Evolutionary conservation across 441 rosid species (phyloP), one percentile per base, ranked within the genome.

Genomic region (Aleurites moluccanus): DNA sequence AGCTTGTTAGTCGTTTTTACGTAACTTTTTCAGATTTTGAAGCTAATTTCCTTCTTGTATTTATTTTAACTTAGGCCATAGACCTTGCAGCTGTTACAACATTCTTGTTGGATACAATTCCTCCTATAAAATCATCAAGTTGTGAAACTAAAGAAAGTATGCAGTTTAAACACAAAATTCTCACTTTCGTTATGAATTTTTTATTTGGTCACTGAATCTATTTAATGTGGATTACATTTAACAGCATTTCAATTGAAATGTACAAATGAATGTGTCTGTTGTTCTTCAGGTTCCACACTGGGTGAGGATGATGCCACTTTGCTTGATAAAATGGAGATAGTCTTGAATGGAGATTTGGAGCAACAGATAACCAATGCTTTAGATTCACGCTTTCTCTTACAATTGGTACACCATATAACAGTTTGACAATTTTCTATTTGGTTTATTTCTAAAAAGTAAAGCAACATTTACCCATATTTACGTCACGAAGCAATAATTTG

Each of bases 381-480:
- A 71, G 89, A 89, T 81, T 86, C 99, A 45, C 88, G 89, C 60
- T 96, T 96, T 82, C 93, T 96, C 71, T 82, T 90, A 86, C 99
- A 94, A 83, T 84, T 96, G 94, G 99, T 96, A 88, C 73, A 86
- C 75, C 14, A 14, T 59, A 14, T 6, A 52, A 11, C 70, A 69
- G 70, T 49, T 84, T 80, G 73, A 73, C 47, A 56, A 52, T 64
- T 75, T 62, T 64, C 75, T 64, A 28, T 45, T 74, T 76, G 81
- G 21, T 50, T 21, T 83, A 14, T 62, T 49, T 78, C 63, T 77
- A 72, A 53, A 60, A 64, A 53, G 69, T 68, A 69, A 67, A 60
- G 70, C 42, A 64, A 50, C 74, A 10, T 56, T 73, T 67, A 64
- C 75, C 72, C 21, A 63, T 40, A 62, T 77, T 44, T 15, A 72